Percentiles rank a stretch among this genome's conserved stretches.
Evolutionary conservation across 2,329 filamentous ascomycete genomes (phyloP).

Genomic region (Lachnellula hyalina): DNA sequence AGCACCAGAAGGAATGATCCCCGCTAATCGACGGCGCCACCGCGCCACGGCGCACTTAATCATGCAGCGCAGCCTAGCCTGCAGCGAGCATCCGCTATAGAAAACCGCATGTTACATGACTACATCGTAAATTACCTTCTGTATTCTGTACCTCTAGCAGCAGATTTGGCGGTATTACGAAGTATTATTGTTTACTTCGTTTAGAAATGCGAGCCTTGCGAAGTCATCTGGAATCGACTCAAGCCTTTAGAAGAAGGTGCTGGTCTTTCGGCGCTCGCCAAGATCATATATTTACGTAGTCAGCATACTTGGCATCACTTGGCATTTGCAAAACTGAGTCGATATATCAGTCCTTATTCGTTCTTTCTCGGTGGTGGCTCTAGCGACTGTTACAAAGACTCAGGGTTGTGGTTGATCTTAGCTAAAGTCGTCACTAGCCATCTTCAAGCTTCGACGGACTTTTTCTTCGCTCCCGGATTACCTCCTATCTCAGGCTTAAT

Average conservation of each 20-base stretch:
- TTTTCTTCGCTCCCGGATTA: background rate
- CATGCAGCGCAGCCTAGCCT: too few relatives aligned
- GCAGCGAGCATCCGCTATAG: too few relatives aligned
- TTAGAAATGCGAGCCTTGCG: too few relatives aligned
- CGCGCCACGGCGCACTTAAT: too few relatives aligned
- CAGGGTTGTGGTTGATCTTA: slow-evolving; percentile 6
- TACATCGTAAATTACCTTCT: too few relatives aligned
- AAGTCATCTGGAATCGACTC: background rate
- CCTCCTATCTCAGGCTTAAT: background rate
- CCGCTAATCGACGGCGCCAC: too few relatives aligned
- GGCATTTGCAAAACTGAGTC: background rate
- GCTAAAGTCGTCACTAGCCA: slow-evolving; percentile 7
- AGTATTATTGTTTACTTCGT: too few relatives aligned
- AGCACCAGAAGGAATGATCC: too few relatives aligned
- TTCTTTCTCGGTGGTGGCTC: background rate
- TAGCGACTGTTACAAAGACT: background rate
- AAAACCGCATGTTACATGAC: too few relatives aligned
- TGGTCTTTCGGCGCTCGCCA: background rate
- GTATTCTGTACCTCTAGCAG: too few relatives aligned
- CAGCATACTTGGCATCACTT: background rate
- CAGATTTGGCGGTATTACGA: too few relatives aligned
- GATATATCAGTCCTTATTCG: background rate
- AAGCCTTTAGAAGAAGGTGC: background rate
- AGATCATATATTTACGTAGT: background rate
- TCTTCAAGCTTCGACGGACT: background rate